Conservation (phyloP, 1,284 basidiomycete species). For the Spongiforma sp. region DNA sequence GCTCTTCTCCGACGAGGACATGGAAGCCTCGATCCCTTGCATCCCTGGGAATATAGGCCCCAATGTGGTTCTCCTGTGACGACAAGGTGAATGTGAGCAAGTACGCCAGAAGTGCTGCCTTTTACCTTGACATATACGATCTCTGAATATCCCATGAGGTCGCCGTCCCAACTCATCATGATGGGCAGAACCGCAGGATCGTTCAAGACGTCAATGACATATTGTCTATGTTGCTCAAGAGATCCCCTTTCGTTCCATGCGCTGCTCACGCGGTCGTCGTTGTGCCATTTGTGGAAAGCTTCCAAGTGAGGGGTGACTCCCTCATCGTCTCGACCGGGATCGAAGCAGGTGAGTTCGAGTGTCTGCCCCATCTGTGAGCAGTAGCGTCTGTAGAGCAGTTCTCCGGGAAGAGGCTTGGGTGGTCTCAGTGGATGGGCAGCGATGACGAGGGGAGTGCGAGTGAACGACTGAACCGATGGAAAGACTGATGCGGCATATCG, state of each 20-base stretch:
- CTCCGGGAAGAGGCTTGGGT: conserved; percentile 51
- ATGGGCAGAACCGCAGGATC: conserved; percentile 53
- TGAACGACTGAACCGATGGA: conserved; percentile 50
- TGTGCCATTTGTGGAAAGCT: conserved; percentile 58
- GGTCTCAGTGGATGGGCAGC: conserved; percentile 60
- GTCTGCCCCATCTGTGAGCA: conserved; percentile 48
- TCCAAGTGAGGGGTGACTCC: conserved; percentile 45
- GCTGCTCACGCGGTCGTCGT: conserved; percentile 52
- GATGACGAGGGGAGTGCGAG: conserved; percentile 52
- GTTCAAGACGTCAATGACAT: conserved; percentile 45
- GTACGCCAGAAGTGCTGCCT: no score
- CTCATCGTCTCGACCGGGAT: conserved; percentile 39
- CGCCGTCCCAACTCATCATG: conserved; percentile 58
- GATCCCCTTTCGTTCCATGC: conserved; percentile 58
- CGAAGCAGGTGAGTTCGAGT: conserved; percentile 51
- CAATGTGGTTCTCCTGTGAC: conserved; percentile 48
- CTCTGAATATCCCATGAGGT: conserved; percentile 59
- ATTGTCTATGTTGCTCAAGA: conserved; percentile 52
- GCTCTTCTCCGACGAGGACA: conserved; percentile 54
- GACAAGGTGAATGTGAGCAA: background rate
- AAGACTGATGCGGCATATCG: conserved; percentile 35
- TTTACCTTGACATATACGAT: conserved; percentile 55
- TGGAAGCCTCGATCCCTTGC: conserved; percentile 56
- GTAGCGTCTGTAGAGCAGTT: conserved; percentile 54
- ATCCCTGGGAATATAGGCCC: conserved; percentile 44